phyloP scores from a whole-genome alignment of 306 rosid genomes.

The Vigna angularis region DNA sequence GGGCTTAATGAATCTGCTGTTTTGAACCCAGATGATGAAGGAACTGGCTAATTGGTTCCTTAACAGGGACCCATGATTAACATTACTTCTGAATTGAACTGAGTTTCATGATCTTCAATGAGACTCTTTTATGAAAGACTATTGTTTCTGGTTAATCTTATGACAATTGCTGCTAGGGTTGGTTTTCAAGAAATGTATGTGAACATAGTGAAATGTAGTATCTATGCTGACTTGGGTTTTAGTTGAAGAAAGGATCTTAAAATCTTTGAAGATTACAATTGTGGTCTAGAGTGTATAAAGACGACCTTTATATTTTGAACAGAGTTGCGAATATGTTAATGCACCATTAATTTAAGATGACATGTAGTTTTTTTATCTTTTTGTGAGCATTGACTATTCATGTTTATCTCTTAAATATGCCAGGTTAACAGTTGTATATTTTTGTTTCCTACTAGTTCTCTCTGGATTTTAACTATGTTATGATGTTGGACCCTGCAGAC shows the following conservation, averaged over 20 bases:
- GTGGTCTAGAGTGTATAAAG: neutral
- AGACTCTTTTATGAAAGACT: slow-evolving; percentile 28
- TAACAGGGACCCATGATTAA: slow-evolving; percentile 42
- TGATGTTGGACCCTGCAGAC: slow-evolving; percentile 65
- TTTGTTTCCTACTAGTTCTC: slow-evolving; percentile 20
- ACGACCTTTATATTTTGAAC: slow-evolving; percentile 10
- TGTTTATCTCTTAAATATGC: slow-evolving; percentile 11
- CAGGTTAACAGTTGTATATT: neutral
- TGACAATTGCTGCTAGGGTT: slow-evolving; percentile 31
- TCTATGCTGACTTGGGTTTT: slow-evolving; percentile 38
- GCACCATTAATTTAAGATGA: neutral
- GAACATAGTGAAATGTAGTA: slow-evolving; percentile 38
- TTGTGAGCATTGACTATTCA: neutral
- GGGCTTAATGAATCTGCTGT: slow-evolving; percentile 44
- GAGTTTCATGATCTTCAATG: slow-evolving; percentile 28
- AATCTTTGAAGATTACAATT: slow-evolving; percentile 5
- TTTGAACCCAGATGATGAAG: slow-evolving; percentile 42
- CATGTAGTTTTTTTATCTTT: slow-evolving; percentile 8
- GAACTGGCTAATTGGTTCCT: slow-evolving; percentile 36
- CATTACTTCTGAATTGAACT: slow-evolving; percentile 38
- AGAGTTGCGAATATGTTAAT: slow-evolving; percentile 16
- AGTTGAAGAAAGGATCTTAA: neutral
- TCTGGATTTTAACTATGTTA: slow-evolving; percentile 41
- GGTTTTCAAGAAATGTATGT: slow-evolving; percentile 2
- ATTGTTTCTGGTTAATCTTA: slow-evolving; percentile 36